phyloP scores from a whole-genome alignment of 2,329 filamentous ascomycete species.

The Thelonectria discophora region DNA sequence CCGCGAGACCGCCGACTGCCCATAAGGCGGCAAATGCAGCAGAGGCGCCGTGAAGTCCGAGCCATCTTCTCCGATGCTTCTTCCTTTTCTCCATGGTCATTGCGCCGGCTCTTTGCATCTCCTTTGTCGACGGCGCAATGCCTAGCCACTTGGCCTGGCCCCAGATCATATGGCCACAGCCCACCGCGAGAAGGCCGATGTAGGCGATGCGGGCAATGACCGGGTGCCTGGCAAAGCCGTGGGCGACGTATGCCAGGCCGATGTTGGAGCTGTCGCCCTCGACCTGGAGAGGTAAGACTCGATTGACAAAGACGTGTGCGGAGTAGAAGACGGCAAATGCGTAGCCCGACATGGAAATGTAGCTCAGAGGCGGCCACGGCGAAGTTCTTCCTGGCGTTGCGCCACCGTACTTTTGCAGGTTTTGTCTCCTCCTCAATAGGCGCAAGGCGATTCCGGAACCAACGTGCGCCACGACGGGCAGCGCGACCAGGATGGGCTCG shows the following conservation, averaged over 20 bases:
- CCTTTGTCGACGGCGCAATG: constrained; percentile 65
- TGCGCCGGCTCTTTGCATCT: constrained; percentile 53
- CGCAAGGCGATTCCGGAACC: constrained; percentile 80
- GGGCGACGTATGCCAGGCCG: constrained; percentile 82
- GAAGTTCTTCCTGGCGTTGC: constrained; percentile 61
- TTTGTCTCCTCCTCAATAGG: constrained; percentile 75
- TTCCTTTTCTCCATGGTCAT: constrained; percentile 58
- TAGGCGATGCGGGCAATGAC: constrained; percentile 75
- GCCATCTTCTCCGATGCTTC: constrained; percentile 70
- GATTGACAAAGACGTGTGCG: constrained; percentile 79
- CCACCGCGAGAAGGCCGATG: constrained; percentile 70
- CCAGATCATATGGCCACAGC: constrained; percentile 82
- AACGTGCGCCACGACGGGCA: constrained; percentile 80
- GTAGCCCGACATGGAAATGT: constrained; percentile 79
- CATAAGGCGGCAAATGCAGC: constrained; percentile 71
- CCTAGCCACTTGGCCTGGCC: constrained; percentile 86
- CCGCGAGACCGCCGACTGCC: constrained; percentile 81
- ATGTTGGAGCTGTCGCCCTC: constrained; percentile 90
- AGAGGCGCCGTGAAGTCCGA: constrained; percentile 73
- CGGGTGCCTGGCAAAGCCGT: constrained; percentile 81
- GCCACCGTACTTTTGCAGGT: constrained; percentile 78
- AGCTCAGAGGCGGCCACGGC: constrained; percentile 75
- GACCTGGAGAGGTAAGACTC: constrained; percentile 75
- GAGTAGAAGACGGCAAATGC: constrained; percentile 70
- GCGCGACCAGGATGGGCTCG: constrained; percentile 80